These are phyloP conservation scores for Fusarium pseudograminearum DNA, from an alignment of 2,329 filamentous ascomycete species.

Conservation along the genomic window DNA sequence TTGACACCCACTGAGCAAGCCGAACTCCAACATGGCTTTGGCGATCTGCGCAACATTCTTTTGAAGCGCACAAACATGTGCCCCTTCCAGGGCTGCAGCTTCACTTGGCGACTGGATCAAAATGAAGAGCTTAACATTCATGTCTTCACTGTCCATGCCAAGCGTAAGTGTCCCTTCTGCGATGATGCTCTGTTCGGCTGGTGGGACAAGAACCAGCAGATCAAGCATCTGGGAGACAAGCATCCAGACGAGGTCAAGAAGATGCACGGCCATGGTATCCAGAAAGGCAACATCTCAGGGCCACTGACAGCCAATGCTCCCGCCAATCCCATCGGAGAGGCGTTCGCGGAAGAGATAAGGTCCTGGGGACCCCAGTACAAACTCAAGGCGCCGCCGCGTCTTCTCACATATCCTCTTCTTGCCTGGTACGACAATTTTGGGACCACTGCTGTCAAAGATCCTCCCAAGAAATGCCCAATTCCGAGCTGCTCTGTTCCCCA, in stretches of 20 bases:
- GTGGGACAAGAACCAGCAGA: conserved; percentile 46
- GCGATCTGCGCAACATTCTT: conserved; percentile 17
- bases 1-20: conserved; percentile 58
- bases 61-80: conserved; percentile 53
- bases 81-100: conserved; percentile 54
- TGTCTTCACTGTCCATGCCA: conserved; percentile 51
- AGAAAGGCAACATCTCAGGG: neutral
- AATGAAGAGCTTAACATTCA: conserved; percentile 52
- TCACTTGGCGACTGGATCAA: conserved; percentile 50
- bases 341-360: neutral
- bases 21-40: conserved; percentile 47
- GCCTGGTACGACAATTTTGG: conserved; percentile 35
- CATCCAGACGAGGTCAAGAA: conserved; percentile 46
- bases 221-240: conserved; percentile 48
- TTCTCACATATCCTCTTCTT: conserved; percentile 16
- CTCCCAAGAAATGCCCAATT: conserved; percentile 16
- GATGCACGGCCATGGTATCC: conserved; percentile 3
- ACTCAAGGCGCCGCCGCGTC: conserved; percentile 14
- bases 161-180: conserved; percentile 54
- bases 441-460: neutral
- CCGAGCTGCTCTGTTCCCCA: neutral
- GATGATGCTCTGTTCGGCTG: conserved; percentile 48
- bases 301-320: no score
- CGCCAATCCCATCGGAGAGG: neutral
- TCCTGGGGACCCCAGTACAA: neutral